These are phyloP conservation scores for Choiromyces venosus DNA, from an alignment of 495 filamentous ascomycete species.

Conservation along the genomic window DNA sequence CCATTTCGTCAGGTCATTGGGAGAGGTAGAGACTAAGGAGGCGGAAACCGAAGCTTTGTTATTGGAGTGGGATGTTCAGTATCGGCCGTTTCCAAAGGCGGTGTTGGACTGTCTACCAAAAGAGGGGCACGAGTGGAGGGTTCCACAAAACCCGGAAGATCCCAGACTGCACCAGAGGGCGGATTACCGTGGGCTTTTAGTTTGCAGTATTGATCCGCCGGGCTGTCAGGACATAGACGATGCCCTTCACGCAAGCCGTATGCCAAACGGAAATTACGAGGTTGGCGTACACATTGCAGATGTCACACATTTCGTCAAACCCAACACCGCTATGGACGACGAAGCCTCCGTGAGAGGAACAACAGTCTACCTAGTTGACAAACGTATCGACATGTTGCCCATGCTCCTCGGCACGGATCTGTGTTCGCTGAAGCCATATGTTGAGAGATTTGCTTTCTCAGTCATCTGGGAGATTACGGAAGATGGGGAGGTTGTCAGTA, in stretches of 20 bases:
- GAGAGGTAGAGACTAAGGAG: slow-evolving; percentile 88
- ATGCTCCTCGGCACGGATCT: slow-evolving; percentile 91
- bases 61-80: slow-evolving; percentile 94
- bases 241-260: slow-evolving; percentile 74
- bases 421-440: slow-evolving; percentile 94
- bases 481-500: slow-evolving; percentile 74
- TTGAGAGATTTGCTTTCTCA: slow-evolving; percentile 95
- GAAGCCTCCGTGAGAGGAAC: slow-evolving; percentile 91
- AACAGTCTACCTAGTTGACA: slow-evolving; percentile 96
- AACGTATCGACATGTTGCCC: slow-evolving; percentile 98
- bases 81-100: slow-evolving; percentile 90
- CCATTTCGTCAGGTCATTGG: slow-evolving; percentile 88
- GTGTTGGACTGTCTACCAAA: slow-evolving; percentile 86
- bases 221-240: slow-evolving; percentile 98
- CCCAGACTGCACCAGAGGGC: slow-evolving; percentile 76
- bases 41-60: slow-evolving; percentile 94
- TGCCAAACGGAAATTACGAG: slow-evolving; percentile 92
- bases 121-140: slow-evolving; percentile 92
- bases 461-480: slow-evolving; percentile 87
- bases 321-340: slow-evolving; percentile 91
- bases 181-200: slow-evolving; percentile 76
- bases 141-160: slow-evolving; percentile 68
- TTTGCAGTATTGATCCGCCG: slow-evolving; percentile 95
- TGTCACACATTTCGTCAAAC: slow-evolving; percentile 96
- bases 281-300: slow-evolving; percentile 99